A percentile compares a stretch with the other conserved stretches of the same genome.
phyloP scores from a whole-genome alignment of 108 stramenopile species.

The Nitzschia sp. region DNA sequence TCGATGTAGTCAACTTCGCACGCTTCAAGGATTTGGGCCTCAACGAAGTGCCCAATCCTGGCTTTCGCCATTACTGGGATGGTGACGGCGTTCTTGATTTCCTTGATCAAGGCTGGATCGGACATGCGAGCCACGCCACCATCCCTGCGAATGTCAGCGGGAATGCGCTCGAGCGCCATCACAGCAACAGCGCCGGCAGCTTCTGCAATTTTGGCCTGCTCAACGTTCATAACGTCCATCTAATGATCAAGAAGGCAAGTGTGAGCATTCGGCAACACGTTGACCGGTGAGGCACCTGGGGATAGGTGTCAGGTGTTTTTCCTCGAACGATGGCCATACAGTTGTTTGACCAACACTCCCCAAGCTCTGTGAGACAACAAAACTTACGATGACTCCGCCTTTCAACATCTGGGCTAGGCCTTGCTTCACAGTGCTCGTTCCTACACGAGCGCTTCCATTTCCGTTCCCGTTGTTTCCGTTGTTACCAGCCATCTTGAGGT shows the following conservation, averaged over 20 bases:
- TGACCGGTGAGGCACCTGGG: too few species aligned
- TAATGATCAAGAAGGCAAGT: too few species aligned
- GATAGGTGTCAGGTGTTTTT: too few species aligned
- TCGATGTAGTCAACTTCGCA: conserved; percentile 99
- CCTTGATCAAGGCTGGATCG: conserved; percentile 95
- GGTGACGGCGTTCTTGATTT: conserved; percentile 98
- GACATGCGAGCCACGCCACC: conserved; percentile 99
- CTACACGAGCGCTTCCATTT: conserved; percentile 49
- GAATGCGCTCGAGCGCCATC: conserved; percentile 99
- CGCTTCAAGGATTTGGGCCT: conserved; percentile 98
- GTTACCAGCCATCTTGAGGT: conserved; percentile 9
- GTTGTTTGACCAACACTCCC: neutral
- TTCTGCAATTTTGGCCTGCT: conserved; percentile 96
- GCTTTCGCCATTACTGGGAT: conserved; percentile 99
- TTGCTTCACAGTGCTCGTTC: conserved; percentile 91
- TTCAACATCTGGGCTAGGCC: conserved; percentile 98
- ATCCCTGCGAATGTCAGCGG: conserved; percentile 97
- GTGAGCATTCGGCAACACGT: too few species aligned
- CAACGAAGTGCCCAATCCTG: conserved; percentile 99
- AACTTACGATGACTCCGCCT: conserved; percentile 96
- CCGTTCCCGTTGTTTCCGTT: conserved; percentile 48
- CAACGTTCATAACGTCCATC: conserved; percentile 97
- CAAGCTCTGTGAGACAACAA: neutral
- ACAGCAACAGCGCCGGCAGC: conserved; percentile 98
- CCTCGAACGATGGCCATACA: too few species aligned